Conservation (phyloP, 768 basidiomycete species). For the Boletus insuetus region DNA sequence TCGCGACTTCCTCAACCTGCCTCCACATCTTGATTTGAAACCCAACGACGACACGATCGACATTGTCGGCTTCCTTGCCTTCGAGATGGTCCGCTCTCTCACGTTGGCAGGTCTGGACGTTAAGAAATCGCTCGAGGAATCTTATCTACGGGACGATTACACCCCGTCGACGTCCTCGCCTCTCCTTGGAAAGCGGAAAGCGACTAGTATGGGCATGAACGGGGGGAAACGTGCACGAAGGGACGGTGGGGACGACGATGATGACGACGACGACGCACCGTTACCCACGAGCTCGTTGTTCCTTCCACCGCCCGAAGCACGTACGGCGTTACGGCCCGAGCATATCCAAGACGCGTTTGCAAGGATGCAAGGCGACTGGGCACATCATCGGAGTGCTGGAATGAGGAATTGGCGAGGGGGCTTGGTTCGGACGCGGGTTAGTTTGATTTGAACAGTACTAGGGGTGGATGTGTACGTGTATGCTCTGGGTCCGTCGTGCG, state of each 20-base stretch:
- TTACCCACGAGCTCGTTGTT: constrained; percentile 74
- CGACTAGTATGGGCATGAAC: constrained; percentile 43
- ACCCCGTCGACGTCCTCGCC: constrained; percentile 45
- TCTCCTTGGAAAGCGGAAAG: constrained; percentile 69
- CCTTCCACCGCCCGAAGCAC: constrained; percentile 75
- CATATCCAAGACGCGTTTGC: constrained; percentile 92
- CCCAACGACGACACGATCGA: constrained; percentile 94
- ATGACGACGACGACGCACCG: constrained; percentile 62
- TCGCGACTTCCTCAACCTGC: constrained; percentile 89
- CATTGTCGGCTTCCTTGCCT: constrained; percentile 94
- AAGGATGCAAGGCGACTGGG: constrained; percentile 85
- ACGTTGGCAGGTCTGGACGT: constrained; percentile 85
- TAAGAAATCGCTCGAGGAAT: constrained; percentile 75
- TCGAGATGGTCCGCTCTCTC: constrained; percentile 94
- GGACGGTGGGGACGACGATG: constrained; percentile 48
- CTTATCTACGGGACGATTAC: constrained; percentile 63
- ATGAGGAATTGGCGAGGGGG: constrained; percentile 91
- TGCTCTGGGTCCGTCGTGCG: too few relatives aligned
- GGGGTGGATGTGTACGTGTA: neutral
- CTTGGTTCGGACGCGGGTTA: constrained; percentile 73
- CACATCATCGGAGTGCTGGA: constrained; percentile 76
- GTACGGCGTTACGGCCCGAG: constrained; percentile 74
- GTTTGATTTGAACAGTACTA: constrained; percentile 52
- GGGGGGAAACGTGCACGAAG: constrained; percentile 47
- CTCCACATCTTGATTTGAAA: constrained; percentile 81